A percentile compares a stretch with the other conserved stretches of the same genome.
Conservation (phyloP, 805 yeast species). For the Kuraishia cidri region DNA sequence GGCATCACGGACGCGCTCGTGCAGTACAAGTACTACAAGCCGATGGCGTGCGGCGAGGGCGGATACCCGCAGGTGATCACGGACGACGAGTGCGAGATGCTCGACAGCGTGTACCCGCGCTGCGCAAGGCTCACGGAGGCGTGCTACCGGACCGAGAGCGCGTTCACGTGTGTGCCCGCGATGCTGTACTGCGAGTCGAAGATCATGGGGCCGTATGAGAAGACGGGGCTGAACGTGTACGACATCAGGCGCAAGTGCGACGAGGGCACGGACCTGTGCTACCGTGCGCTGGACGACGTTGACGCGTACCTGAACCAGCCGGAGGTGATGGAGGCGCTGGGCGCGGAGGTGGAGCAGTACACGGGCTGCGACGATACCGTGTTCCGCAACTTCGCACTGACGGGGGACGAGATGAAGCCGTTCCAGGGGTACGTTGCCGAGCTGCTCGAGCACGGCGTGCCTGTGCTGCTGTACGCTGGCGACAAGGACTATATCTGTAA, state of each 20-base stretch:
- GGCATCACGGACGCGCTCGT: constrained; percentile 82
- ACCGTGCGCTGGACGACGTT: constrained; percentile 37
- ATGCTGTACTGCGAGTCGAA: constrained; percentile 54
- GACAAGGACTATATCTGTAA: constrained; percentile 90
- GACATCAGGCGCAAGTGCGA: constrained; percentile 47
- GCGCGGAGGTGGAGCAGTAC: constrained; percentile 43
- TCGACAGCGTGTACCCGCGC: constrained; percentile 54
- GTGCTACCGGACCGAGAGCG: constrained; percentile 55
- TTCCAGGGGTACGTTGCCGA: constrained; percentile 47
- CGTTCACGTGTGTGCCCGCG: constrained; percentile 57
- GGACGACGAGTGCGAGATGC: constrained; percentile 59
- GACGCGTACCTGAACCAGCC: constrained; percentile 45
- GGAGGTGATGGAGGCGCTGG: constrained; percentile 44
- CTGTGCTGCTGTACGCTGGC: constrained; percentile 89
- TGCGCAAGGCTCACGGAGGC: constrained; percentile 53
- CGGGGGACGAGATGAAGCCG: constrained; percentile 66
- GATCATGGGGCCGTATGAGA: constrained; percentile 47
- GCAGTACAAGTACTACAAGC: constrained; percentile 74
- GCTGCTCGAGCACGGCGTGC: constrained; percentile 57
- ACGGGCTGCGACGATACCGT: constrained; percentile 43
- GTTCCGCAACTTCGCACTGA: constrained; percentile 37
- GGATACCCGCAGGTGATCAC: constrained; percentile 71
- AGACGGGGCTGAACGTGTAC: constrained; percentile 54
- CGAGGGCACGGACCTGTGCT: constrained; percentile 40
- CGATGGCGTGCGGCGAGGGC: constrained; percentile 92